A percentile compares a stretch with the other conserved stretches of the same genome.
Evolutionary conservation across 192 early-diverging fungal genomes (phyloP).

Genomic region (Backusella mclennaniae): DNA sequence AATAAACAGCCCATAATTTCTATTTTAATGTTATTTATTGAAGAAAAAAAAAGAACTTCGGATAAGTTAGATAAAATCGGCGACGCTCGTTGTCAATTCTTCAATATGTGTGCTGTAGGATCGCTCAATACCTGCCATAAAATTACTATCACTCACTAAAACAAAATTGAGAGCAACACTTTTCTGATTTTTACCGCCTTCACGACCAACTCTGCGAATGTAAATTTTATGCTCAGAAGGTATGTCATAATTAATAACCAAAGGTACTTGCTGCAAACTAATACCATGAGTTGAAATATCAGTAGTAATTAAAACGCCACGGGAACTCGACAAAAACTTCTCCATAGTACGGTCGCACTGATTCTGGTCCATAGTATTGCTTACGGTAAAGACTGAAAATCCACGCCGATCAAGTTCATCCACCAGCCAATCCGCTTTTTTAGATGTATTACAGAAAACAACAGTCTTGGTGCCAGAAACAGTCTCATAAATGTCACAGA

Average conservation of each 20-base stretch:
- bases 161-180: conserved; percentile 99
- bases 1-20: too few species aligned
- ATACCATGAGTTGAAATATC: conserved; percentile 98
- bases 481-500: conserved; percentile 97
- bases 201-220: conserved; percentile 98
- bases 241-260: conserved; percentile 97
- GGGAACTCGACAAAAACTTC: conserved; percentile 97
- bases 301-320: conserved; percentile 97
- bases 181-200: conserved; percentile 99
- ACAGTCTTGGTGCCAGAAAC: conserved; percentile 96
- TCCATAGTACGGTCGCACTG: conserved; percentile 97
- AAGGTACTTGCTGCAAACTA: conserved; percentile 98
- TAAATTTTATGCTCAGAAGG: conserved; percentile 98
- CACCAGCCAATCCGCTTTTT: conserved; percentile 99
- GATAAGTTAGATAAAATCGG: conserved; percentile 67
- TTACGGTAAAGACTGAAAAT: conserved; percentile 97
- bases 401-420: conserved; percentile 87
- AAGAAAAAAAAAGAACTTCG: too few species aligned
- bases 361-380: conserved; percentile 96
- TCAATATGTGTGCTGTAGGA: conserved; percentile 99
- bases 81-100: conserved; percentile 98
- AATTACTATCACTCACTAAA: conserved; percentile 83
- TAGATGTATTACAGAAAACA: conserved; percentile 99
- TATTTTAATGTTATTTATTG: too few species aligned
- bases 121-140: conserved; percentile 83